phyloP scores from a whole-genome alignment of 177 flowering plant genomes.

The Vitis hybrid region DNA sequence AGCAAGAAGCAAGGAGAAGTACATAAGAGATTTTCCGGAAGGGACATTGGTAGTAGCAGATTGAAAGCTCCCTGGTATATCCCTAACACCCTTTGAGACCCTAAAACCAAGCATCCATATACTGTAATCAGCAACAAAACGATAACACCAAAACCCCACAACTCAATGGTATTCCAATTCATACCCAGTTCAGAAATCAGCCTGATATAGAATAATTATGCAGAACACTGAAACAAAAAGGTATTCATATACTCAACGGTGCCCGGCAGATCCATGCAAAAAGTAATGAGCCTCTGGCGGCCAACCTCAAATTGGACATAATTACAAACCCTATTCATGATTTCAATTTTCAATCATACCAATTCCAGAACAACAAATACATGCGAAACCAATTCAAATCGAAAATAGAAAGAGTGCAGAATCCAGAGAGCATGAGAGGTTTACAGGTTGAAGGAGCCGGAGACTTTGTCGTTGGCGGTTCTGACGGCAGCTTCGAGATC shows the following conservation, averaged over 20 bases:
- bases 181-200: background rate
- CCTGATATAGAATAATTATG: background rate
- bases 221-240: no score
- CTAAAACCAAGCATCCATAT: slow-evolving; percentile 28
- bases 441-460: slow-evolving; percentile 65
- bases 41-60: slow-evolving; percentile 82
- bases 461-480: slow-evolving; percentile 55
- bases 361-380: no score
- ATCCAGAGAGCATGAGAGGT: background rate
- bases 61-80: slow-evolving; percentile 84
- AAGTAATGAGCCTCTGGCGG: no score
- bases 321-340: no score
- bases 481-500: slow-evolving; percentile 63
- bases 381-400: background rate
- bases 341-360: no score
- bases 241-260: no score
- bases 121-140: no score
- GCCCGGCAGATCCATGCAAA: no score
- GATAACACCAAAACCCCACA: background rate
- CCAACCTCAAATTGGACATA: no score
- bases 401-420: background rate
- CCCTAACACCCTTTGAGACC: slow-evolving; percentile 88
- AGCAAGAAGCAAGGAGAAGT: slow-evolving; percentile 82
- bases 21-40: slow-evolving; percentile 85
- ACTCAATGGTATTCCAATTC: background rate